A percentile compares a stretch with the other conserved stretches of the same genome.
Evolutionary conservation across 768 basidiomycete genomes (phyloP).

Genomic region (Jaapia argillacea): DNA sequence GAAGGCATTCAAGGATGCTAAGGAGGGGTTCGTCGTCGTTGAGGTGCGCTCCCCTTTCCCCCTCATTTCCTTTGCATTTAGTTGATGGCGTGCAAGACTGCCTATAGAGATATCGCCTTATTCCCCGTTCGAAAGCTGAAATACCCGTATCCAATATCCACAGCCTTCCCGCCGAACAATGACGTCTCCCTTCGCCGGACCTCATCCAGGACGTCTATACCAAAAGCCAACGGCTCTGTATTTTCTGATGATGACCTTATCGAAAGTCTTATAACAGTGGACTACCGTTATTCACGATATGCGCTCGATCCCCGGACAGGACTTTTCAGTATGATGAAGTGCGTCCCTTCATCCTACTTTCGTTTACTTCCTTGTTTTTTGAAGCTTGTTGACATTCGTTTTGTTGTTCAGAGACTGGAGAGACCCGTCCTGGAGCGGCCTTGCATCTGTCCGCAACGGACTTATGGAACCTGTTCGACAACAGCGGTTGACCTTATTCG

Average conservation of each 20-base stretch:
- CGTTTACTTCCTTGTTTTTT: neutral
- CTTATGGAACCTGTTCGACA: constrained; percentile 40
- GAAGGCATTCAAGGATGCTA: constrained; percentile 67
- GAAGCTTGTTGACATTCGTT: too few relatives aligned
- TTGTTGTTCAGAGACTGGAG: constrained; percentile 81
- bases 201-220: constrained; percentile 13
- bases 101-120: constrained; percentile 73
- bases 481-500: constrained; percentile 72
- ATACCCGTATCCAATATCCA: constrained; percentile 73
- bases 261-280: constrained; percentile 53
- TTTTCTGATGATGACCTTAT: constrained; percentile 28
- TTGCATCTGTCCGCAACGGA: constrained; percentile 56
- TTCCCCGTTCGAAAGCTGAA: constrained; percentile 57
- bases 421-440: constrained; percentile 61
- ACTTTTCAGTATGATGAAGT: constrained; percentile 77
- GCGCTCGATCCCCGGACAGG: constrained; percentile 79
- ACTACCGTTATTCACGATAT: constrained; percentile 91
- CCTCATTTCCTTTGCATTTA: constrained; percentile 7
- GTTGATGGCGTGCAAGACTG: constrained; percentile 44
- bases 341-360: constrained; percentile 9
- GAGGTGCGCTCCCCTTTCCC: constrained; percentile 50
- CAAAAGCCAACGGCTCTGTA: constrained; percentile 22
- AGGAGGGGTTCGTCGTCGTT: constrained; percentile 72
- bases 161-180: constrained; percentile 50
- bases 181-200: neutral